phyloP scores from a whole-genome alignment of 345 rosid genomes.

The Salix exigua region DNA sequence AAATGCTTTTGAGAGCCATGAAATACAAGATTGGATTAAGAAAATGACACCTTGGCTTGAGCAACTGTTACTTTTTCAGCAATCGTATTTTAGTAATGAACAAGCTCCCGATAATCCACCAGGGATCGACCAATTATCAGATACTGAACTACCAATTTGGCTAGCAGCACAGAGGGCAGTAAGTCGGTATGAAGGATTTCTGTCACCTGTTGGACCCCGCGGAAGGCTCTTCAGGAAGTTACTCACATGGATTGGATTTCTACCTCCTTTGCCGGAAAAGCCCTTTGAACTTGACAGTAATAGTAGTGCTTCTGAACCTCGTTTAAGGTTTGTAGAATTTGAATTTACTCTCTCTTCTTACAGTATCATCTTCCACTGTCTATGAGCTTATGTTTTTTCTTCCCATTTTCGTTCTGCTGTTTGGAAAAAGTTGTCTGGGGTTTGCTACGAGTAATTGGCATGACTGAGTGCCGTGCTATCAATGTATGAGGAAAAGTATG shows the following conservation, averaged over 20 bases:
- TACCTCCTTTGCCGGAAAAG: constrained; percentile 55
- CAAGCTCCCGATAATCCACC: constrained; percentile 39
- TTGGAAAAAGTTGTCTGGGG: not conserved
- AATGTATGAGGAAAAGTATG: not conserved
- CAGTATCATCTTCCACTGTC: not conserved
- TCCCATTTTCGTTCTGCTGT: not conserved
- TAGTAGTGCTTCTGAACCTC: constrained; percentile 58
- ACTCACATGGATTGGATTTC: constrained; percentile 68
- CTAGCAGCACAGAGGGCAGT: constrained; percentile 93
- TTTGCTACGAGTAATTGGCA: not conserved
- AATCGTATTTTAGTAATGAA: constrained; percentile 42
- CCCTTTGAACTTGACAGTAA: constrained; percentile 51
- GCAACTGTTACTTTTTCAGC: constrained; percentile 52
- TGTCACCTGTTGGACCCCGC: constrained; percentile 85
- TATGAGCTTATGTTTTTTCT: constrained; percentile 7
- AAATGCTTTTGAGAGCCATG: constrained; percentile 45
- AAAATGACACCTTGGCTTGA: constrained; percentile 58
- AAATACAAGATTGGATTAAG: constrained; percentile 47
- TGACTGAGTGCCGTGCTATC: not conserved
- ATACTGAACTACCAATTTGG: constrained; percentile 72
- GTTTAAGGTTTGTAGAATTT: constrained; percentile 54
- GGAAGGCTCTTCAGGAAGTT: constrained; percentile 73
- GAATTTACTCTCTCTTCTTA: constrained; percentile 10
- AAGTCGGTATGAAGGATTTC: constrained; percentile 75
- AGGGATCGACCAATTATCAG: constrained; percentile 46